These are phyloP conservation scores for Neopestalotiopsis clavispora DNA, from an alignment of 2,329 filamentous ascomycete species.

Conservation along the genomic window DNA sequence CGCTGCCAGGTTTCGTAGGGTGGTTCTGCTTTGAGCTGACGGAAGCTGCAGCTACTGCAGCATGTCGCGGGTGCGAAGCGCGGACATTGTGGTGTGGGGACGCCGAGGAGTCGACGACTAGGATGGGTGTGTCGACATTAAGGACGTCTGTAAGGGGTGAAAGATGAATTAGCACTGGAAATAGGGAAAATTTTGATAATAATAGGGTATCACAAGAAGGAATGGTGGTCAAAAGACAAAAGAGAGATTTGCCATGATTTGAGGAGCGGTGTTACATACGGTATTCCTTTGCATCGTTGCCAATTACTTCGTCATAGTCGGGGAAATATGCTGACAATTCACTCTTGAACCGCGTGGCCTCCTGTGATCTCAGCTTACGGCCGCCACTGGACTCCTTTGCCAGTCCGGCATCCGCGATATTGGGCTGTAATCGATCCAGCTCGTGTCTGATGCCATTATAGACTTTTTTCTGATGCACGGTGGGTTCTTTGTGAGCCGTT, in stretches of 20 bases:
- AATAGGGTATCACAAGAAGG: conserved; percentile 7
- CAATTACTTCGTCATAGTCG: conserved; percentile 93
- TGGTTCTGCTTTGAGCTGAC: conserved; percentile 37
- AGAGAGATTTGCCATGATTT: neutral
- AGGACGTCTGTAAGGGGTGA: conserved; percentile 64
- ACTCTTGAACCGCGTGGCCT: conserved; percentile 85
- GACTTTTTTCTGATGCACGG: conserved; percentile 62
- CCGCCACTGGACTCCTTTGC: conserved; percentile 55
- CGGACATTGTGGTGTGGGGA: conserved; percentile 35
- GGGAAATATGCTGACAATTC: conserved; percentile 90
- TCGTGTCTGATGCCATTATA: conserved; percentile 67
- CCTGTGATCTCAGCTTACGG: conserved; percentile 82
- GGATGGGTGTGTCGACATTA: conserved; percentile 73
- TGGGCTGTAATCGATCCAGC: conserved; percentile 60
- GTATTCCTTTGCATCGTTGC: conserved; percentile 78
- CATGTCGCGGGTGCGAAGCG: conserved; percentile 42
- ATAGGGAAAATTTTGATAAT: conserved; percentile 16
- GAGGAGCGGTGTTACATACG: conserved; percentile 57
- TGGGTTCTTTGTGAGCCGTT: conserved; percentile 37
- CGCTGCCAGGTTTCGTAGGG: conserved; percentile 26
- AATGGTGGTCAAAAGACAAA: conserved; percentile 4
- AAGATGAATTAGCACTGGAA: conserved; percentile 12
- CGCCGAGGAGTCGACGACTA: conserved; percentile 63
- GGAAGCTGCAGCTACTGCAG: conserved; percentile 26
- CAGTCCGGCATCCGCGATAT: conserved; percentile 42